Evolutionary conservation across 306 rosid species (phyloP), one percentile per base, ranked within the genome.

Genomic region (Dalbergia oliveri): DNA sequence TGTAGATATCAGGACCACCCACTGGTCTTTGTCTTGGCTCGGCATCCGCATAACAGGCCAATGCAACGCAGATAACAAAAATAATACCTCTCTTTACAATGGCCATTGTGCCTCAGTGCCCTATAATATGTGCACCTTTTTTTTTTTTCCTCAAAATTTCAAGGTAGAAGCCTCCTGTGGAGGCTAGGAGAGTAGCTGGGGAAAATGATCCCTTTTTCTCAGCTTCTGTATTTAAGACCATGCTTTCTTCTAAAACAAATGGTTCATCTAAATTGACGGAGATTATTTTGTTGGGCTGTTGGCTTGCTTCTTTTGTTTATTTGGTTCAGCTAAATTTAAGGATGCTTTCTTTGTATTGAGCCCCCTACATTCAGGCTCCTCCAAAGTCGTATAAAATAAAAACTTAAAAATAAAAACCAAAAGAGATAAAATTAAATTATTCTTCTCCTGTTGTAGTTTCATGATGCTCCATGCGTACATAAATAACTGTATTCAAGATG

Each of bases 71-170:
- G 13, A 83, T 8, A 39, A 71, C 72, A 47, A 76, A 60, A 79
- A 37, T 81, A 23, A 9, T 23, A 31, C 50, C 51, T 34, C 66
- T 66, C 78, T 59, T 78, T 72, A 82, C 70, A 72, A 69, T 77
- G 77, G 83, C 90, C 97, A 91, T 91, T 85, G 70, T 49, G 33
- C 80, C 76, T 59, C 11, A 7, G 73, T 54, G 18, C 21, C 37
- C n/a, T 8, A 1, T 14, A 21, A 21, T 21, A 21, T 21, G 23
- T 21, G 23, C 23, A 21, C 23, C 23, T 21, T 21, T 21, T 21
- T 21, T 21, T 21, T 21, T 21, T 21, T 21, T 1, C 23, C 1
- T 39, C 12, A 12, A 51, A 19, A 44, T 21, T 54, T 15, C 44
- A 14, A n/a, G 15, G 41, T 45, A 70, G 65, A 57, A 8, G 88